These are phyloP conservation scores for Exobasidium rhododendri DNA, from an alignment of 1,284 basidiomycete species.

Conservation along the genomic window DNA sequence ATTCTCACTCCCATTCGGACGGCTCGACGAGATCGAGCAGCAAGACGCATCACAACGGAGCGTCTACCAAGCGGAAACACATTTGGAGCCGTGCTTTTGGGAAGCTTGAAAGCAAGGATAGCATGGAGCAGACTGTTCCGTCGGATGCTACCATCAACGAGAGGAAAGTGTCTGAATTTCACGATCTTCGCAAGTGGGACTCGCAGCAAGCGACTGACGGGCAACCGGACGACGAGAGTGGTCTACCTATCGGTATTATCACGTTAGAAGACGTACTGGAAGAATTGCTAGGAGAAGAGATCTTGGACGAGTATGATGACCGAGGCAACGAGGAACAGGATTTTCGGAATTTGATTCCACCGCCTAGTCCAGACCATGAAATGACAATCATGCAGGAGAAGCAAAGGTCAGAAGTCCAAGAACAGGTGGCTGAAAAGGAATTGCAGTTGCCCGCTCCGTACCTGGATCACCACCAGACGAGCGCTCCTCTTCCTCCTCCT, in stretches of 20 bases:
- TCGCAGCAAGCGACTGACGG: neutral
- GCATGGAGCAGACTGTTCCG: constrained; percentile 74
- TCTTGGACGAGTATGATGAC: constrained; percentile 49
- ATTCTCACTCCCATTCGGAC: neutral
- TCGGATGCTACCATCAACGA: constrained; percentile 74
- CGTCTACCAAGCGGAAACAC: neutral
- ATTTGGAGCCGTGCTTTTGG: constrained; percentile 10
- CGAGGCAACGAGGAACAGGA: constrained; percentile 37
- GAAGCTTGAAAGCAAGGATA: constrained; percentile 44
- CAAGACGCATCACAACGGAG: constrained; percentile 16
- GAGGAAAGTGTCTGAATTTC: constrained; percentile 59
- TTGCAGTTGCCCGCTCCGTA: neutral
- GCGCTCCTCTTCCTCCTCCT: neutral
- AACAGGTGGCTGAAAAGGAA: neutral
- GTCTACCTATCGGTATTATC: constrained; percentile 71
- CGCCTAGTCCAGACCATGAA: constrained; percentile 36
- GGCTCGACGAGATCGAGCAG: constrained; percentile 17
- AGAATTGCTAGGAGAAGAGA: constrained; percentile 57
- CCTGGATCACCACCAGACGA: too few species aligned
- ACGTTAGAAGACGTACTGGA: constrained; percentile 89
- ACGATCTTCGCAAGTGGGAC: constrained; percentile 21
- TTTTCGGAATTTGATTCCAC: constrained; percentile 38
- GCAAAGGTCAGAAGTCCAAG: neutral
- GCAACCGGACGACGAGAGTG: neutral
- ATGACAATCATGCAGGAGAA: neutral